Conservation (phyloP, 2,329 filamentous ascomycete genomes). For the Xylariaceae sp. region DNA sequence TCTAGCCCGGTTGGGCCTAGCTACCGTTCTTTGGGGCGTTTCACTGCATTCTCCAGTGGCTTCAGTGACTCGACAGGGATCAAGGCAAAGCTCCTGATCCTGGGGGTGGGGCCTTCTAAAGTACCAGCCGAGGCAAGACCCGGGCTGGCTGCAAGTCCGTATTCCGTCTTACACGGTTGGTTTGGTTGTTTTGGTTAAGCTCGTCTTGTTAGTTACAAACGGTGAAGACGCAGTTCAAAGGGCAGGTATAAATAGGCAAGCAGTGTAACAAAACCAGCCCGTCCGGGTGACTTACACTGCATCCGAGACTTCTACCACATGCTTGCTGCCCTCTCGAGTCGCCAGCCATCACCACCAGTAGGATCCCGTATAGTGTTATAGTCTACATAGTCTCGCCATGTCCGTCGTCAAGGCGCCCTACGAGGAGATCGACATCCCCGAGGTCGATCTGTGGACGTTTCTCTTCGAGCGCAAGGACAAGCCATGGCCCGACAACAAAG, state of each 20-base stretch:
- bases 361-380: too few relatives aligned
- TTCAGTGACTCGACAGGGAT: neutral
- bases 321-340: too few relatives aligned
- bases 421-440: slow-evolving; percentile 61
- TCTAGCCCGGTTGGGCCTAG: neutral
- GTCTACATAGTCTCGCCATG: neutral
- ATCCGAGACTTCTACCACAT: neutral
- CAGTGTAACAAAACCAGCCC: neutral
- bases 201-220: too few relatives aligned
- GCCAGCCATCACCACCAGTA: too few relatives aligned
- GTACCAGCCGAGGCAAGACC: neutral
- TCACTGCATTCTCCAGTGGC: neutral
- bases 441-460: slow-evolving; percentile 72
- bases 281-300: neutral
- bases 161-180: neutral
- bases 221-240: too few relatives aligned
- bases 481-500: slow-evolving; percentile 65
- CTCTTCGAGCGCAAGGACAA: slow-evolving; percentile 66
- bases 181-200: too few relatives aligned
- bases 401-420: slow-evolving; percentile 61
- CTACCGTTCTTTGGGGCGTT: neutral
- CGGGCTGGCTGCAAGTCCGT: neutral
- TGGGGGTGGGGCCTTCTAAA: neutral
- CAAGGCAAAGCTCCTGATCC: neutral
- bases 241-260: neutral